Evolutionary conservation across 768 basidiomycete genomes (phyloP).

Genomic region (Leccinum variicolor): DNA sequence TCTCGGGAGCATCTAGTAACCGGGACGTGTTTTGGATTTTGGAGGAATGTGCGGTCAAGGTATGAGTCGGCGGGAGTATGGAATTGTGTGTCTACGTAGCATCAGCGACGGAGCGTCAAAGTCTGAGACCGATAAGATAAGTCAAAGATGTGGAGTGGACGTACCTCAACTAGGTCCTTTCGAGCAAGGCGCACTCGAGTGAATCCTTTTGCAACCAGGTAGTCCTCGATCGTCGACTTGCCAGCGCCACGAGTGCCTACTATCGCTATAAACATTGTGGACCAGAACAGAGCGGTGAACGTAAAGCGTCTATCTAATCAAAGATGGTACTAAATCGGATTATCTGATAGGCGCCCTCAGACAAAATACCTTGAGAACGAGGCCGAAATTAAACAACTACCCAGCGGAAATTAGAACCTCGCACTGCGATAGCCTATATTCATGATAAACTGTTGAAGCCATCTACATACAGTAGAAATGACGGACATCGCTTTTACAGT

Average conservation of each 20-base stretch:
- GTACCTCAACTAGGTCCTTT: constrained; percentile 17
- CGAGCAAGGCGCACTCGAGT: constrained; percentile 40
- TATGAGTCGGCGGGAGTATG: not conserved
- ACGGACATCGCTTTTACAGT: not conserved
- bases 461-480: not conserved
- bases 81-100: constrained; percentile 7
- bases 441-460: not conserved
- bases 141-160: not conserved
- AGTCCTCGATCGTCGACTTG: constrained; percentile 56
- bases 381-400: not conserved
- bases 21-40: not conserved
- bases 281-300: not conserved
- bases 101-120: not conserved
- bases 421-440: not conserved
- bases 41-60: not conserved
- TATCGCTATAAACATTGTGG: constrained; percentile 63
- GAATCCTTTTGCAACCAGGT: constrained; percentile 60
- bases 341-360: not conserved
- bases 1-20: constrained; percentile 2
- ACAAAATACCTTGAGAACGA: not conserved
- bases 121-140: not conserved
- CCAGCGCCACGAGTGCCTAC: constrained; percentile 63
- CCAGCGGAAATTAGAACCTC: not conserved
- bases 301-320: not conserved
- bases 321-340: not conserved